Percentiles rank a stretch among this genome's conserved stretches.
Evolutionary conservation across 305 asterid genomes (phyloP).

Genomic region (Plantago lanceolata): DNA sequence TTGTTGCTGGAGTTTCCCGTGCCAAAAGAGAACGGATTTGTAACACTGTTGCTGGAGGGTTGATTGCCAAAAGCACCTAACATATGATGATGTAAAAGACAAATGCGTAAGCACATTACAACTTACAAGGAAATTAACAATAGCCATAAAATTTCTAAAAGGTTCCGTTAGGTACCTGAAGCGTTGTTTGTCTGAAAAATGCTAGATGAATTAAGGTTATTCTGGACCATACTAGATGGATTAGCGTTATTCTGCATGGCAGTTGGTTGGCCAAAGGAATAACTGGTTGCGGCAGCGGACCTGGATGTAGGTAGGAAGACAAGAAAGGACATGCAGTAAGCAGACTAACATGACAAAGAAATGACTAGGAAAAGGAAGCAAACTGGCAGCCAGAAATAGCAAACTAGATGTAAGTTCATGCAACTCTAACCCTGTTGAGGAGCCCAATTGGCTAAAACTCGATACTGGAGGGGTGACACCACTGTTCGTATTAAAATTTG

Average conservation of each 20-base stretch:
- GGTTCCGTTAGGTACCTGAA: conserved; percentile 39
- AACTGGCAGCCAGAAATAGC: conserved; percentile 4
- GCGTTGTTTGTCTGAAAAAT: conserved; percentile 35
- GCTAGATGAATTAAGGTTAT: conserved; percentile 39
- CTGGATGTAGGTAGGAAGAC: conserved; percentile 33
- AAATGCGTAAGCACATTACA: conserved; percentile 12
- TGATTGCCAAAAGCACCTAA: conserved; percentile 48
- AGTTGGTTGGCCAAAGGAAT: conserved; percentile 47
- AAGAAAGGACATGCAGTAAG: conserved; percentile 22
- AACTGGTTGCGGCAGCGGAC: conserved; percentile 44
- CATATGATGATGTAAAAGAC: conserved; percentile 12
- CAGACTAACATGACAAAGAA: conserved; percentile 13
- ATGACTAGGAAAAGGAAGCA: conserved; percentile 1
- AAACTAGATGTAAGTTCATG: conserved; percentile 22
- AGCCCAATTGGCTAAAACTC: conserved; percentile 62
- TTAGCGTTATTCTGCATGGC: conserved; percentile 39
- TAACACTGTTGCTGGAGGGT: conserved; percentile 36
- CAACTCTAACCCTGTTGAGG: conserved; percentile 52
- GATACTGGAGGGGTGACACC: conserved; percentile 50
- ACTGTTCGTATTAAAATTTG: conserved; percentile 31
- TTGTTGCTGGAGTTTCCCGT: too few relatives aligned
- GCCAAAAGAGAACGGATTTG: conserved; percentile 38
- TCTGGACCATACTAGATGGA: conserved; percentile 37
- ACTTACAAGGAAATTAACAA: neutral
- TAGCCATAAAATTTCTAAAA: neutral